phyloP scores from a whole-genome alignment of 2,329 filamentous ascomycete species.

The Colletotrichum spaethianum region DNA sequence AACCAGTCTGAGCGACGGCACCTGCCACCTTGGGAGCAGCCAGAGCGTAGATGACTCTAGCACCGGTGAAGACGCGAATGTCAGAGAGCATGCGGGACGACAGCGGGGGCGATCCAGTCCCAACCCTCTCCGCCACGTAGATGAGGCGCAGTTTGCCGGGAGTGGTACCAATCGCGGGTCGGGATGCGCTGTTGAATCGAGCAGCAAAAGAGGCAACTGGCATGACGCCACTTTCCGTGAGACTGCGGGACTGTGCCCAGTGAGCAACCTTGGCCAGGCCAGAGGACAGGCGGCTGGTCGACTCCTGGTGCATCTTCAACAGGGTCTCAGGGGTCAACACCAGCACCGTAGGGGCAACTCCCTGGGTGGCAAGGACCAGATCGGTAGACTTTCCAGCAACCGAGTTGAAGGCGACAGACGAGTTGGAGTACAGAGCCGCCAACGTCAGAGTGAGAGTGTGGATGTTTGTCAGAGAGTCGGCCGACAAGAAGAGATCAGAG shows the following conservation, averaged over 20 bases:
- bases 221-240: conserved; percentile 81
- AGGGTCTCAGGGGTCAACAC: conserved; percentile 83
- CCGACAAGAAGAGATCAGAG: conserved; percentile 87
- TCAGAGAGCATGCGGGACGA: conserved; percentile 82
- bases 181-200: conserved; percentile 56
- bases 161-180: conserved; percentile 71
- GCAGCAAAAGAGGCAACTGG: conserved; percentile 76
- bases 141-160: conserved; percentile 86
- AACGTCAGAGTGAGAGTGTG: conserved; percentile 87
- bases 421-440: conserved; percentile 85
- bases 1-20: conserved; percentile 86
- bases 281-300: conserved; percentile 72
- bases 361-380: conserved; percentile 79
- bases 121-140: conserved; percentile 82
- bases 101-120: conserved; percentile 73
- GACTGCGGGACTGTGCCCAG: conserved; percentile 77
- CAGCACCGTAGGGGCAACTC: conserved; percentile 85
- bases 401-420: conserved; percentile 89
- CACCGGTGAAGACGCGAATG: conserved; percentile 83
- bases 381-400: conserved; percentile 83
- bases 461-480: conserved; percentile 83
- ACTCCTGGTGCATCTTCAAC: conserved; percentile 75
- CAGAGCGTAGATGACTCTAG: conserved; percentile 88
- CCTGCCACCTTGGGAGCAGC: conserved; percentile 88
- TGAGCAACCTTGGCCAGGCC: conserved; percentile 77